Base-by-base conservation (phyloP, 2,329 filamentous ascomycete species). In the Cercospora sesami region DNA sequence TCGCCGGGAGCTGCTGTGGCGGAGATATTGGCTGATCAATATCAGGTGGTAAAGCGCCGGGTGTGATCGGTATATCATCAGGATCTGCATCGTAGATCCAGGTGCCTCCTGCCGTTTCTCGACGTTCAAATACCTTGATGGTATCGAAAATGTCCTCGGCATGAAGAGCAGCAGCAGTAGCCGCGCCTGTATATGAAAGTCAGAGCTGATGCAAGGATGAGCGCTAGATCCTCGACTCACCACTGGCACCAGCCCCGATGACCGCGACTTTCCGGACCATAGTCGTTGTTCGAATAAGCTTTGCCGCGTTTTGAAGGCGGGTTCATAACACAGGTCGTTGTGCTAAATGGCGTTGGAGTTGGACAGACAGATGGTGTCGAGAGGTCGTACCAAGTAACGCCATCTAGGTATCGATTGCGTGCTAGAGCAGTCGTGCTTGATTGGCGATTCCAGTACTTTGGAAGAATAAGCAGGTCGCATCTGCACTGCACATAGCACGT, bases 21-120 rank as follows among this genome's bases (percentile, higher is more conserved):
- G 85, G 78, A 0, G 74, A 60, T n/a, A 86, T 59, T 0, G 83
- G 82, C 23, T 78, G 80, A 68, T 87, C 85, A 8, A 81, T 70
- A 5, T 83, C 80, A 31, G 78, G 75, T 1, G 84, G 84, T 3
- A 84, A 69, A 3, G 72, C 75, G 26, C 84, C 86, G 28, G 83
- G 84, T 10, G 83, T 71, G 1, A 77, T 72, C 5, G 79, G 74
- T 12, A 72, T 66, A 0, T 75, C 73, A 7, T 76, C 75, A 2
- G 83, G 81, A 8, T 80, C 79, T 0, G 81, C 71, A 70, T 87
- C 85, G 67, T 85, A 85, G 63, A 86, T 86, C 78, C 79, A 79
- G 58, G 78, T 79, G 23, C 79, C 79, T 53, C 79, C 78, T 18
- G 78, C 69, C 28, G 72, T 73, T 55, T 76, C 77, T 59, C 77